Evolutionary conservation across 371 early-diverging fungal species (phyloP), one percentile per base, ranked within the genome.

Genomic region (Catenaria anguillulae): DNA sequence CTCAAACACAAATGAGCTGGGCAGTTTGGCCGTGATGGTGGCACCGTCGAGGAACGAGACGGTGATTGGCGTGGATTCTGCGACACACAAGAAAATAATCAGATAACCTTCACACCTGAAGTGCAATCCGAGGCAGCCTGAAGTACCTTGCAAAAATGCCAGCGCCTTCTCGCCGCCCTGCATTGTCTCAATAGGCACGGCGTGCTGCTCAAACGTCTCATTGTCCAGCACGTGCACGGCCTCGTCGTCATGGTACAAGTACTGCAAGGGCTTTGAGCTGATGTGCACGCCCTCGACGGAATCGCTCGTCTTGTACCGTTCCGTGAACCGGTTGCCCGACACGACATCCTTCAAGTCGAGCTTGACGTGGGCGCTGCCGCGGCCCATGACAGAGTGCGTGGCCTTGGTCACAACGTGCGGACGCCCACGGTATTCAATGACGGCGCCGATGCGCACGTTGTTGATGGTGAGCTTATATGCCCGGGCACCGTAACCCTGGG

Each of bases 321-420:
- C 61, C 34, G 45, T 61, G 61, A 19, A 34, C 15, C 40, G 33
- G 24, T 26, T 8, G n/a, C 61, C 61, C 1, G 33, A 33, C 2
- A 61, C 40, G 31, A 61, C 58, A 10, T 56, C 58, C 40, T 61
- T 61, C 24, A 61, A 26, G 45, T 61, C 61, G 45, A 61, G 45
- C 21, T 61, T 61, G 61, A 61, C 61, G 42, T 61, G 45, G 29
- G 61, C 61, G 17, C 17, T 17, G 15, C 61, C 61, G n/a, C 61
- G 33, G 35, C 61, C 61, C 58, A 40, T 35, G 33, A 56, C 56
- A 15, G 33, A 40, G 29, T 61, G 61, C n/a, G 29, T 21, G 6
- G 61, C 58, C 58, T 61, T 61, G 24, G 56, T 43, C 26, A 61
- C 61, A 19, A 61, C 33, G 23, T 61, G 54, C 12, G 61, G 60